Evolutionary conservation across 768 basidiomycete genomes (phyloP).

Genomic region (Kwoniella mangroviensis): DNA sequence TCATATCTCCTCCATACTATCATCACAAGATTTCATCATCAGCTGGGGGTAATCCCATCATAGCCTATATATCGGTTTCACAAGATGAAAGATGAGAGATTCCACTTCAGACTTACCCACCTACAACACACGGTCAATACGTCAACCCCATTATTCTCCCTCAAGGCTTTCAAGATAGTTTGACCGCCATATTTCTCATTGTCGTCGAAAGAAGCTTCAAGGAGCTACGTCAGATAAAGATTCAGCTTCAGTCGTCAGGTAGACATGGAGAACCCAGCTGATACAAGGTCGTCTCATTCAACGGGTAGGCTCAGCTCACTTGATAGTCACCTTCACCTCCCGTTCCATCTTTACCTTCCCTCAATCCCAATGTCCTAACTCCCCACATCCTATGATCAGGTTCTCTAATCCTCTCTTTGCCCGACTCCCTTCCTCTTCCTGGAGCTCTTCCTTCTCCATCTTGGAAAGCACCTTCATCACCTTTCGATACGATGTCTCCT

Average conservation of each 20-base stretch:
- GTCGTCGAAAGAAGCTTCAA: conserved; percentile 48
- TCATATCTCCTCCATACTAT: conserved; percentile 53
- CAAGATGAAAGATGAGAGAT: conserved; percentile 15
- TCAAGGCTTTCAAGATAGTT: conserved; percentile 36
- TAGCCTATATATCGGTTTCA: not conserved
- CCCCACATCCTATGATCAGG: conserved; percentile 57
- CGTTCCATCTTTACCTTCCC: conserved; percentile 50
- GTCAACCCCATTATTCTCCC: conserved; percentile 44
- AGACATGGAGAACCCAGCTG: too few relatives aligned
- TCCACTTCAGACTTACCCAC: conserved; percentile 39
- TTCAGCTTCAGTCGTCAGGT: not conserved
- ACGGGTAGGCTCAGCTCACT: conserved; percentile 20
- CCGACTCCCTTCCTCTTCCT: conserved; percentile 19
- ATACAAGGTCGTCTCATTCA: too few relatives aligned
- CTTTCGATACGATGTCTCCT: conserved; percentile 25
- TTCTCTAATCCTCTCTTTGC: conserved; percentile 45
- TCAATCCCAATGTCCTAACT: conserved; percentile 36
- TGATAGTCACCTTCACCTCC: conserved; percentile 52
- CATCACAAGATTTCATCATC: too few relatives aligned
- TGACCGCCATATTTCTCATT: conserved; percentile 52
- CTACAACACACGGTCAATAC: conserved; percentile 47
- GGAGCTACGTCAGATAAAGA: conserved; percentile 23
- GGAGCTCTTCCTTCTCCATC: conserved; percentile 36
- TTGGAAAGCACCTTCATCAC: conserved; percentile 45
- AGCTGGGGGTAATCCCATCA: too few relatives aligned